Evolutionary conservation across 306 rosid genomes (phyloP).

Genomic region (Alnus glutinosa): DNA sequence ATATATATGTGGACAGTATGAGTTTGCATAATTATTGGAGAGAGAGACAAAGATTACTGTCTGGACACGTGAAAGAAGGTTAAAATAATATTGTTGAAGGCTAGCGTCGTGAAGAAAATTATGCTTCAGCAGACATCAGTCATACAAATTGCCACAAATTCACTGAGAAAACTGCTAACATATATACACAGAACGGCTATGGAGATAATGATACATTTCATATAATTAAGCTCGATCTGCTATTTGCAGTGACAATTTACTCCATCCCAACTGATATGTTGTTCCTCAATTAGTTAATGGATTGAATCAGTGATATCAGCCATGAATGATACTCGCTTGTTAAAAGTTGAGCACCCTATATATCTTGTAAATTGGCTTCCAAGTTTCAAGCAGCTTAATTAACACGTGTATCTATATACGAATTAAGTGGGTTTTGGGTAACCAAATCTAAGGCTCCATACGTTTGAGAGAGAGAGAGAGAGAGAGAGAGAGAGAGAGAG

Average conservation of each 20-base stretch:
- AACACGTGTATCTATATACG: too few relatives aligned
- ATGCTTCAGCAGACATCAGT: not conserved
- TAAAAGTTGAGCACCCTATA: not conserved
- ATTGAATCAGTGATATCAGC: not conserved
- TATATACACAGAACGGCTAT: too few relatives aligned
- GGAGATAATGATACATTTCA: too few relatives aligned
- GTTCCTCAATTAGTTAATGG: not conserved
- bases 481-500: slow-evolving; percentile 8
- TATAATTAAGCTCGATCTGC: not conserved
- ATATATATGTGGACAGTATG: too few relatives aligned
- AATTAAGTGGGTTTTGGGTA: not conserved
- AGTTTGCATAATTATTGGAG: too few relatives aligned
- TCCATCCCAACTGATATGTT: not conserved
- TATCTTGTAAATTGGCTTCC: not conserved
- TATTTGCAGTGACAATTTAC: not conserved
- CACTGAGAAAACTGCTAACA: too few relatives aligned
- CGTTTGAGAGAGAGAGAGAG: not conserved
- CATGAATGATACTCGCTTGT: not conserved
- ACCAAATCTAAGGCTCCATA: not conserved
- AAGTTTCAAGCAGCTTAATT: not conserved
- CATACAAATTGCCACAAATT: too few relatives aligned
- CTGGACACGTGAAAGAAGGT: too few relatives aligned
- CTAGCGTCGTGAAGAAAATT: not conserved
- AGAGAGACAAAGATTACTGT: too few relatives aligned
- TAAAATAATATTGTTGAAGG: not conserved